Percentiles rank a stretch among this genome's conserved stretches.
These are phyloP conservation scores for Przewalskia tangutica DNA, from an alignment of 257 asterid genomes.

Conservation along the genomic window DNA sequence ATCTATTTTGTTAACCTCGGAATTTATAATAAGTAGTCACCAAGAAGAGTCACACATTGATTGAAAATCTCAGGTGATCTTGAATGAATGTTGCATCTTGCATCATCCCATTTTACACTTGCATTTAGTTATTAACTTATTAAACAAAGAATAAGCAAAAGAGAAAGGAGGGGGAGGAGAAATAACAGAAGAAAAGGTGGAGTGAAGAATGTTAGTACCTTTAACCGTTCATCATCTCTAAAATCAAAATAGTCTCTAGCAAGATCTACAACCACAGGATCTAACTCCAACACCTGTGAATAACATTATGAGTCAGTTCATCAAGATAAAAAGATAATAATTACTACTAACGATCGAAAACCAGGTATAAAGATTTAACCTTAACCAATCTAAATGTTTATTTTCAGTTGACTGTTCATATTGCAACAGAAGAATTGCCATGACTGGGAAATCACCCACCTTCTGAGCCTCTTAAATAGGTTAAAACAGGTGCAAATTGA, in stretches of 20 bases:
- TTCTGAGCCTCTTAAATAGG: too few relatives aligned
- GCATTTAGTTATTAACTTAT: not conserved
- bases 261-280: conserved; percentile 60
- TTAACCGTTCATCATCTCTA: conserved; percentile 46
- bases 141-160: not conserved
- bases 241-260: conserved; percentile 69
- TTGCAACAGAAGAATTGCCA: not conserved
- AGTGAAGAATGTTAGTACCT: conserved; percentile 31
- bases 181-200: not conserved
- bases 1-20: not conserved
- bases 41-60: not conserved
- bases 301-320: conserved; percentile 12
- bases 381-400: not conserved
- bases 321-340: not conserved
- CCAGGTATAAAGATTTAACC: not conserved
- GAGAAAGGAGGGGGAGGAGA: too few relatives aligned
- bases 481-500: not conserved
- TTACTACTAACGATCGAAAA: not conserved
- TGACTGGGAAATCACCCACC: too few relatives aligned
- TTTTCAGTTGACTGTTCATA: not conserved
- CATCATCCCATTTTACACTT: not conserved
- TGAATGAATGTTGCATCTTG: not conserved
- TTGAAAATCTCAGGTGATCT: not conserved
- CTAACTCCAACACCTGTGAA: conserved; percentile 74
- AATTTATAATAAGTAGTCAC: not conserved